Evolutionary conservation across 805 yeast genomes (phyloP).

Genomic region (Candida chilensis): DNA sequence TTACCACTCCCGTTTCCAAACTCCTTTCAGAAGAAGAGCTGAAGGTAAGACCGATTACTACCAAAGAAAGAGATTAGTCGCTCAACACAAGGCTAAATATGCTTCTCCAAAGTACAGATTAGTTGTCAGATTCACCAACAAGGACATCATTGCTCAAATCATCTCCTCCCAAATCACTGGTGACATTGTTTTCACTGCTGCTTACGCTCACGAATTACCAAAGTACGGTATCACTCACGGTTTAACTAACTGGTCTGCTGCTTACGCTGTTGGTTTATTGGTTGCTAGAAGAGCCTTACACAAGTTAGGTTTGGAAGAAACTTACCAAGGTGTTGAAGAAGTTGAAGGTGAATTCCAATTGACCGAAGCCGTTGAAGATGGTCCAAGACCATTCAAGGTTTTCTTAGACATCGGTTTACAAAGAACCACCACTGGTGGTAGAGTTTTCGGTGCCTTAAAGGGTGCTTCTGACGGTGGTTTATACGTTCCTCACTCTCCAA

Average conservation of each 20-base stretch:
- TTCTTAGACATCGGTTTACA: constrained; percentile 98
- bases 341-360: constrained; percentile 98
- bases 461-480: constrained; percentile 99
- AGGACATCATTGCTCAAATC: constrained; percentile 97
- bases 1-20: constrained; percentile 99
- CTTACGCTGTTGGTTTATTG: constrained; percentile 97
- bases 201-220: constrained; percentile 98
- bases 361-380: constrained; percentile 99
- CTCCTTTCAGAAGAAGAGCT: constrained; percentile 99
- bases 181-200: constrained; percentile 92
- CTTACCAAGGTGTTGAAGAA: constrained; percentile 98
- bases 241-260: constrained; percentile 99
- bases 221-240: constrained; percentile 96
- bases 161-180: constrained; percentile 96
- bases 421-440: constrained; percentile 99
- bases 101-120: constrained; percentile 99
- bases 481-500: constrained; percentile 97
- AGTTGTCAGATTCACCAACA: constrained; percentile 99
- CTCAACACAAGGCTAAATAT: constrained; percentile 99
- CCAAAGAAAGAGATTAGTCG: constrained; percentile 98
- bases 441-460: constrained; percentile 98
- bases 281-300: constrained; percentile 98
- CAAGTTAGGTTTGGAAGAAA: constrained; percentile 97
- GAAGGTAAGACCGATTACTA: constrained; percentile 99
- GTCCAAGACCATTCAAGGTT: constrained; percentile 99